phyloP scores from a whole-genome alignment of 495 filamentous ascomycete genomes.

The Daldinia grandis region DNA sequence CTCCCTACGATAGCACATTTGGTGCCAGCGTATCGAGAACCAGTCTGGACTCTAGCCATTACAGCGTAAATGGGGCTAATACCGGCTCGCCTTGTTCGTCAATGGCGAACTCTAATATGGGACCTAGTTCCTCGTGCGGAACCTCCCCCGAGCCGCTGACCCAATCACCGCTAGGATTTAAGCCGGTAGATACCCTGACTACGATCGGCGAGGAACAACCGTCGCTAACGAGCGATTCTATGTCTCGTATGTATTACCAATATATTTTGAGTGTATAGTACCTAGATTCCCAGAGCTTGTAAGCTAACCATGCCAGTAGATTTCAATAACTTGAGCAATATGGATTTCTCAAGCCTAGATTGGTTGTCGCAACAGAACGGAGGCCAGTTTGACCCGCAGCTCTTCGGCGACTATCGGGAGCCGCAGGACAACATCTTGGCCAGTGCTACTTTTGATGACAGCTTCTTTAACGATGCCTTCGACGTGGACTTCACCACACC shows the following conservation, averaged over 20 bases:
- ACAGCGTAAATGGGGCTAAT: slow-evolving; percentile 49
- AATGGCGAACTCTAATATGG: slow-evolving; percentile 60
- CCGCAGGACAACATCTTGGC: slow-evolving; percentile 76
- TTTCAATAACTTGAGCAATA: slow-evolving; percentile 46
- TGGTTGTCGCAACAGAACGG: slow-evolving; percentile 86
- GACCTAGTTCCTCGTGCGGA: slow-evolving; percentile 80
- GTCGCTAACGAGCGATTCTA: slow-evolving; percentile 39
- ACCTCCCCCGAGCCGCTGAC: slow-evolving; percentile 65
- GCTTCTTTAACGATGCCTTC: slow-evolving; percentile 91
- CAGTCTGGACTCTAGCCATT: slow-evolving; percentile 68
- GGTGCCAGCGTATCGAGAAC: slow-evolving; percentile 59
- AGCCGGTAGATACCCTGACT: slow-evolving; percentile 65
- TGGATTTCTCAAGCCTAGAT: slow-evolving; percentile 65
- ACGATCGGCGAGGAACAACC: slow-evolving; percentile 65
- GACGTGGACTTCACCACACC: slow-evolving; percentile 78
- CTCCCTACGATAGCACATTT: slow-evolving; percentile 47
- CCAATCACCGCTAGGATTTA: slow-evolving; percentile 64
- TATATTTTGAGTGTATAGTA: neutral
- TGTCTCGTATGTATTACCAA: slow-evolving; percentile 44
- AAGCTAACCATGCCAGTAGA: slow-evolving; percentile 39
- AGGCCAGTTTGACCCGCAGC: slow-evolving; percentile 87
- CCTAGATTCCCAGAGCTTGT: neutral
- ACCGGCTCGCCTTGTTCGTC: slow-evolving; percentile 71
- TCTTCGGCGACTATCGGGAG: slow-evolving; percentile 95
- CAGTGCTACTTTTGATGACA: slow-evolving; percentile 69